Percentiles rank a stretch among this genome's conserved stretches.
These are phyloP conservation scores for Fistulifera pelliculosa DNA, from an alignment of 108 stramenopile genomes.

Conservation along the genomic window DNA sequence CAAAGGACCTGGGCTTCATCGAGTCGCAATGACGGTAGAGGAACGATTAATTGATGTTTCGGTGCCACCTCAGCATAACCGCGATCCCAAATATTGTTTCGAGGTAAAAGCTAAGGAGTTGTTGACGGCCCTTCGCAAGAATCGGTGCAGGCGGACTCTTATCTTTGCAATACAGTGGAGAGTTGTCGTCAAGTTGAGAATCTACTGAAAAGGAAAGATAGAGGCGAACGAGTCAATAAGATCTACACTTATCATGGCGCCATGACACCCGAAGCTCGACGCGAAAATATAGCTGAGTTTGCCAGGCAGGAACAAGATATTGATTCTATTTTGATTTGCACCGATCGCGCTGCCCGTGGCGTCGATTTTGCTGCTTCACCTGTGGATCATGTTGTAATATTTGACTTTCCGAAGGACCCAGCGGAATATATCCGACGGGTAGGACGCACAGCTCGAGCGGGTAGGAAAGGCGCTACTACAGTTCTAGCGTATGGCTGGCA, in stretches of 20 bases:
- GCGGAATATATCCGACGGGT: constrained; percentile 89
- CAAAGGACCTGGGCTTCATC: constrained; percentile 88
- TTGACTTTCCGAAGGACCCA: constrained; percentile 92
- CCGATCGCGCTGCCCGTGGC: constrained; percentile 93
- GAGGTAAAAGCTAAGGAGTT: constrained; percentile 80
- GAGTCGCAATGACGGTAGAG: constrained; percentile 58
- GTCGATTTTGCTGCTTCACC: constrained; percentile 85
- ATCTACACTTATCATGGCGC: constrained; percentile 83
- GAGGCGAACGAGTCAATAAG: constrained; percentile 37
- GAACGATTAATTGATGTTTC: constrained; percentile 81
- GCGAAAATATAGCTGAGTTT: constrained; percentile 51
- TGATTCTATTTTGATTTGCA: constrained; percentile 81
- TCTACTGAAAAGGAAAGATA: constrained; percentile 70
- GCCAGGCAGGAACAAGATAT: constrained; percentile 27
- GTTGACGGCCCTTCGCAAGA: constrained; percentile 56
- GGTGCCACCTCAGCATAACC: constrained; percentile 55
- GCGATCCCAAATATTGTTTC: constrained; percentile 59
- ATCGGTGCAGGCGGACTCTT: constrained; percentile 72
- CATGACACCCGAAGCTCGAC: constrained; percentile 58
- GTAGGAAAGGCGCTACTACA: constrained; percentile 73
- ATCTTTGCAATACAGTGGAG: constrained; percentile 96
- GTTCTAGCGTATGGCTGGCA: constrained; percentile 87
- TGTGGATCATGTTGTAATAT: constrained; percentile 89
- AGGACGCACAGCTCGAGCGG: constrained; percentile 90
- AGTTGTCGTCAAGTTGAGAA: constrained; percentile 90